Conservation (phyloP, 2,329 filamentous ascomycete species). For the Diplodia scrobiculata region DNA sequence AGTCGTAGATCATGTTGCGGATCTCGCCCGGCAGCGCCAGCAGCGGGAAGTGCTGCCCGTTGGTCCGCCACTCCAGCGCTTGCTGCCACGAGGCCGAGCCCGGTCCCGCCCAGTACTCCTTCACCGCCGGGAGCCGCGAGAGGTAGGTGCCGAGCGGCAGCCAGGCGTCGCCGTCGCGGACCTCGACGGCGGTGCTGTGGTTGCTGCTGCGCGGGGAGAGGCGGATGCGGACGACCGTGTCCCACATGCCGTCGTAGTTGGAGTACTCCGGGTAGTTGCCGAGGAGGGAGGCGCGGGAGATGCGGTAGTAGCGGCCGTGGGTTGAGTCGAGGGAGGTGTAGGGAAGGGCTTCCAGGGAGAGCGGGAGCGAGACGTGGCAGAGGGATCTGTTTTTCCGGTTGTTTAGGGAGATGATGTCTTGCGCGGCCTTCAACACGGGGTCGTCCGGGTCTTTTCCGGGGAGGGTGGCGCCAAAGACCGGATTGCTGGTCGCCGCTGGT, state of each 20-base stretch:
- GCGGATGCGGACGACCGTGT: constrained; percentile 23
- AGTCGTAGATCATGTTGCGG: constrained; percentile 29
- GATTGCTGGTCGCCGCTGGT: neutral
- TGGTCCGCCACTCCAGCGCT: constrained; percentile 13
- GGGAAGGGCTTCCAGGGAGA: constrained; percentile 12
- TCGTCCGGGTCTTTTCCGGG: neutral
- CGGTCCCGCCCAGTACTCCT: constrained; percentile 5
- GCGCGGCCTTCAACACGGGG: constrained; percentile 11
- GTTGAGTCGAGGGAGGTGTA: neutral
- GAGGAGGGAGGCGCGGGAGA: constrained; percentile 19
- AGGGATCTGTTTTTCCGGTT: constrained; percentile 14
- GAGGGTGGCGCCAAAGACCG: neutral
- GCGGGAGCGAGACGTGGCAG: constrained; percentile 11
- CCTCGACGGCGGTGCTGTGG: neutral
- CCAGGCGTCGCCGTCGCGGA: constrained; percentile 18
- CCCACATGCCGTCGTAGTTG: constrained; percentile 27
- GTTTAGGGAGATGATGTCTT: constrained; percentile 8
- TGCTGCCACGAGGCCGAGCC: constrained; percentile 3
- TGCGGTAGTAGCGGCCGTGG: constrained; percentile 21
- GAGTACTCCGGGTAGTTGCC: constrained; percentile 20
- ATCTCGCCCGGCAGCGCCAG: constrained; percentile 23
- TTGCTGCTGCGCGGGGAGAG: neutral
- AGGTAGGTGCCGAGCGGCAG: constrained; percentile 4
- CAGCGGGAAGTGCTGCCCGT: constrained; percentile 22
- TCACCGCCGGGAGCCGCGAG: constrained; percentile 5